Base-by-base conservation (phyloP, 2,329 filamentous ascomycete genomes). In the Arthrobotrys sinensis region DNA sequence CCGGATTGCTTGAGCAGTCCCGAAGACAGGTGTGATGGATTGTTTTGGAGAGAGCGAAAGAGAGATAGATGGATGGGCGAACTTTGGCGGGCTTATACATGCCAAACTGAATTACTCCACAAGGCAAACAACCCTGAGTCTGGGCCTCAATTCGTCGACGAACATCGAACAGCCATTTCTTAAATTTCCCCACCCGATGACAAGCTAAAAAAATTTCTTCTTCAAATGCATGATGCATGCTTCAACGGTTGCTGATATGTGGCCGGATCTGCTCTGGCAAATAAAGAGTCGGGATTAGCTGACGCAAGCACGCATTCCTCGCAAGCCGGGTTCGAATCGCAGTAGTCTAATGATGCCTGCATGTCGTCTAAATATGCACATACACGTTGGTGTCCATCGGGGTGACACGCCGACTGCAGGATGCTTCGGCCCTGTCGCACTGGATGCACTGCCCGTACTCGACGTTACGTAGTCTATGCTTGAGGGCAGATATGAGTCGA, bases 281-380 rank as follows among this genome's bases (percentile, higher is more conserved):
- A 55, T 24, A 24, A 28, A 7, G 48, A 70, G 40, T 46, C 34
- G 52, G 28, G 40, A 45, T 45, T 24, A 55, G 12, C 32, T 57
- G 34, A 32, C 43, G 66, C 40, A 38, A 69, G 28, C 68, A 43
- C 34, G 46, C 68, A 64, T 71, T 46, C 68, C 36, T 64, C 8
- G 24, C 43, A 43, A 53, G 45, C 34, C 57, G 34, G 34, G 45
- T 52, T 32, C 46, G 21, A 53, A 50, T 66, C 21, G 32, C 16
- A 21, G 16, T 57, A 52, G 38, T 63, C 40, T 46, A 38, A 45
- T n/a, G 7, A 48, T 21, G 34, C 38, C 36, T 21, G 36, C 57
- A 46, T 63, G 24, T 63, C 57, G 36, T 46, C 36, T 32, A 63
- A 28, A 2, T 28, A 28, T 28, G 24, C 24, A 28, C 2, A 55